Evolutionary conservation across 768 basidiomycete species (phyloP).

Genomic region (Trametes elegans): DNA sequence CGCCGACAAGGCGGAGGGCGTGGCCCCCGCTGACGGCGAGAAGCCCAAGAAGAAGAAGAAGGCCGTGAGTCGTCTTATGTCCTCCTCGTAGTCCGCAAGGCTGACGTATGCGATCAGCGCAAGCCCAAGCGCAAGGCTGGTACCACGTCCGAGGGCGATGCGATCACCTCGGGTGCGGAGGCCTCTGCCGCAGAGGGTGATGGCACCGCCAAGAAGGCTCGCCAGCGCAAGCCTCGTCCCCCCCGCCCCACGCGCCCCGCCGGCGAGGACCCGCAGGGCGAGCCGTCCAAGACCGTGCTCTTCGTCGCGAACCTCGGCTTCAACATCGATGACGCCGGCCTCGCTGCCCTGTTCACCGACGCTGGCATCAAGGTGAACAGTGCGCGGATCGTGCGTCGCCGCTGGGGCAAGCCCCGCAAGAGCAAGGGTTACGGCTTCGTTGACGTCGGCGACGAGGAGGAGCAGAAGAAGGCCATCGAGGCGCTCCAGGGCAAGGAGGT

Average conservation of each 20-base stretch:
- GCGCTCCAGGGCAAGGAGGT: constrained; percentile 86
- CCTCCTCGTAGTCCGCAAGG: constrained; percentile 2
- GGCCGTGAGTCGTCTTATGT: constrained; percentile 45
- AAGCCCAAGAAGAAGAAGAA: constrained; percentile 85
- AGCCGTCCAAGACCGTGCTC: constrained; percentile 84
- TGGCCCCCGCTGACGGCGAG: constrained; percentile 48
- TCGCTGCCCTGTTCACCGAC: constrained; percentile 81
- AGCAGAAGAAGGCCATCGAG: constrained; percentile 90
- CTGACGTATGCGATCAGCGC: constrained; percentile 43
- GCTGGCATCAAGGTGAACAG: constrained; percentile 79
- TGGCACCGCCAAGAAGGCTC: constrained; percentile 41
- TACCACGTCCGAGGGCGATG: constrained; percentile 34
- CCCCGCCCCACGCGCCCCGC: constrained; percentile 64
- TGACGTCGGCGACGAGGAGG: constrained; percentile 84
- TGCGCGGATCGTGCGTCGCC: constrained; percentile 86
- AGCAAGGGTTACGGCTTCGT: constrained; percentile 99
- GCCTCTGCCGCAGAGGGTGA: constrained; percentile 32
- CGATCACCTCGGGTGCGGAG: constrained; percentile 25
- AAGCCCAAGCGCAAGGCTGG: constrained; percentile 37
- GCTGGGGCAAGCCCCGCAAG: constrained; percentile 79
- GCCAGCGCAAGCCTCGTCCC: constrained; percentile 54
- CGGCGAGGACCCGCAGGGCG: constrained; percentile 83
- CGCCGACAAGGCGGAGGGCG: constrained; percentile 47
- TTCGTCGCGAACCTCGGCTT: constrained; percentile 99
- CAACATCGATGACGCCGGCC: constrained; percentile 81